These are phyloP conservation scores for Kwoniella shivajii DNA, from an alignment of 1,284 basidiomycete species.

Conservation along the genomic window DNA sequence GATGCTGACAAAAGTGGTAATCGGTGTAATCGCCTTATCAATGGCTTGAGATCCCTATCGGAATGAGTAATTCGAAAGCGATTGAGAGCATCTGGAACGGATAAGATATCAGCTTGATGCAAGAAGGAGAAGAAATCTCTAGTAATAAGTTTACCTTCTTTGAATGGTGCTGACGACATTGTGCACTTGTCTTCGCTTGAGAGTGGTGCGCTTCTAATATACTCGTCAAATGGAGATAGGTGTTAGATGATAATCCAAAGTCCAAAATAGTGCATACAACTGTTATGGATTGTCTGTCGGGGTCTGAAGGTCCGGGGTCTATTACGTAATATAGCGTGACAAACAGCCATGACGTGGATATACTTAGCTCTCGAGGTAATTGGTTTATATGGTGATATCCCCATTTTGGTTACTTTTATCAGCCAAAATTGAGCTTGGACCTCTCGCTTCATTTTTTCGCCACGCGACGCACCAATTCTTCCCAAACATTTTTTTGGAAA, in stretches of 20 bases:
- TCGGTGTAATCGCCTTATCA: conserved; percentile 39
- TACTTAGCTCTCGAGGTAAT: too few species aligned
- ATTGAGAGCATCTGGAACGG: conserved; percentile 39
- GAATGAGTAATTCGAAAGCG: conserved; percentile 46
- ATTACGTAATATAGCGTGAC: too few species aligned
- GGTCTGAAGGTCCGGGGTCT: too few species aligned
- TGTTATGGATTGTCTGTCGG: too few species aligned
- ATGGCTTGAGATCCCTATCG: conserved; percentile 40
- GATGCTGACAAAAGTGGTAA: conserved; percentile 18
- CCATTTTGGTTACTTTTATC: too few species aligned
- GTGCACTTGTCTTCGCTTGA: not conserved
- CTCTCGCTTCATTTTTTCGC: not conserved
- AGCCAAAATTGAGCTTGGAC: not conserved
- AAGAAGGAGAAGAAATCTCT: not conserved
- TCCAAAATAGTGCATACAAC: too few species aligned
- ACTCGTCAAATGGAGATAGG: too few species aligned
- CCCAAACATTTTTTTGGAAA: conserved; percentile 1
- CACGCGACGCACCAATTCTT: not conserved
- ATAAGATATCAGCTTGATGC: not conserved
- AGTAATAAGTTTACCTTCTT: conserved; percentile 4
- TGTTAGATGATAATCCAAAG: too few species aligned
- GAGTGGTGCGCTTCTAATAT: too few species aligned
- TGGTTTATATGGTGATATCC: too few species aligned
- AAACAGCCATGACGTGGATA: too few species aligned
- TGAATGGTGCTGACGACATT: conserved; percentile 15